These are phyloP conservation scores for Nicotiana knightiana DNA, from an alignment of 257 asterid genomes.

Conservation along the genomic window DNA sequence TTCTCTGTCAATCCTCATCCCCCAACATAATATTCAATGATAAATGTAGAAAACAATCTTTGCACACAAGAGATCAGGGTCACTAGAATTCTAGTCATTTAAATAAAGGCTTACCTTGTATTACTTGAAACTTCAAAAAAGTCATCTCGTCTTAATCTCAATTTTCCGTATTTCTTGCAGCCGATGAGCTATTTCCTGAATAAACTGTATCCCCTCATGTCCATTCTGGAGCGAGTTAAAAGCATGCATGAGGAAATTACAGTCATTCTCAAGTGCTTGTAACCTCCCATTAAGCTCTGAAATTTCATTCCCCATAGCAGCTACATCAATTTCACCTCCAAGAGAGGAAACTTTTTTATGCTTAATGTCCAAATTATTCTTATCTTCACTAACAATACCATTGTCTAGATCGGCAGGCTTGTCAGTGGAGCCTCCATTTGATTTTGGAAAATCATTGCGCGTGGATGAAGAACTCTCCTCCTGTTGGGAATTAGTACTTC, in stretches of 20 bases:
- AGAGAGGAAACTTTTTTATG: no score
- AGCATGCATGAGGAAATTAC: constrained; percentile 35
- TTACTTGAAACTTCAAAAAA: constrained; percentile 8
- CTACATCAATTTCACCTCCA: constrained; percentile 19
- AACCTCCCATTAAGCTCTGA: constrained; percentile 34
- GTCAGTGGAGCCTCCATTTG: constrained; percentile 21
- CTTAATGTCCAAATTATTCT: not conserved
- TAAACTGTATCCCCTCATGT: constrained; percentile 36
- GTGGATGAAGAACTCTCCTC: constrained; percentile 17
- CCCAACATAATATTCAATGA: not conserved
- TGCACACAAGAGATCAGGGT: not conserved
- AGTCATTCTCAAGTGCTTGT: constrained; percentile 46
- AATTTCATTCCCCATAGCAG: constrained; percentile 28
- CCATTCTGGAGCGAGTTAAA: constrained; percentile 38
- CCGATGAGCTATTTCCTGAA: constrained; percentile 47
- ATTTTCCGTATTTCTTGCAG: constrained; percentile 35
- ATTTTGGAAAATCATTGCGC: constrained; percentile 8
- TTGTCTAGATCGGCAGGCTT: constrained; percentile 15
- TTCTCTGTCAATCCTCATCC: not conserved
- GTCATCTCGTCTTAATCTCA: constrained; percentile 18
- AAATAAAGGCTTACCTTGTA: constrained; percentile 14
- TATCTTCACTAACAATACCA: constrained; percentile 11
- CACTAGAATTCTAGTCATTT: not conserved
- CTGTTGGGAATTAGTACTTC: constrained; percentile 12
- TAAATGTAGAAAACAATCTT: not conserved